A percentile compares a stretch with the other conserved stretches of the same genome.
Evolutionary conservation across 768 basidiomycete species (phyloP).

Genomic region (Ephemerocybe angulata): DNA sequence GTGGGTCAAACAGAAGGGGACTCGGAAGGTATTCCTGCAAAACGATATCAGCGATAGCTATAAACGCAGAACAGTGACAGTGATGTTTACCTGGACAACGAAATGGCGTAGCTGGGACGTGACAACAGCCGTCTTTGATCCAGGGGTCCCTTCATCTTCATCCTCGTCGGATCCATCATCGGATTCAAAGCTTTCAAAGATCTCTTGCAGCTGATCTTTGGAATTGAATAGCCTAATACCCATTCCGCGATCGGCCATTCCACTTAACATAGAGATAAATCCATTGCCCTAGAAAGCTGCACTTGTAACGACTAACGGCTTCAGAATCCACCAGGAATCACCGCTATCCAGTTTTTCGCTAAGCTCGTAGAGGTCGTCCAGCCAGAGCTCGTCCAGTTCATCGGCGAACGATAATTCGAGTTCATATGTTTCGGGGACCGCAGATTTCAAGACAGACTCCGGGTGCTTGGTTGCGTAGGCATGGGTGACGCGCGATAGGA

Average conservation of each 20-base stretch:
- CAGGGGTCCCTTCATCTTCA: slow-evolving; percentile 27
- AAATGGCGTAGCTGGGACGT: slow-evolving; percentile 92
- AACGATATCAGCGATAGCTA: background rate
- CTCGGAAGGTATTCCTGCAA: slow-evolving; percentile 77
- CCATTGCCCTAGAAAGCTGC: slow-evolving; percentile 4
- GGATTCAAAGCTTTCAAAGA: slow-evolving; percentile 82
- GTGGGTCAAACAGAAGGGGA: slow-evolving; percentile 77
- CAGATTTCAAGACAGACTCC: slow-evolving; percentile 47
- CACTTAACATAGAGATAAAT: slow-evolving; percentile 32
- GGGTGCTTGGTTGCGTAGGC: slow-evolving; percentile 72
- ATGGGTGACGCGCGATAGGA: slow-evolving; percentile 70
- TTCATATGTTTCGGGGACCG: slow-evolving; percentile 75
- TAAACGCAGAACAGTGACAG: background rate
- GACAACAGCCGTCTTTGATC: slow-evolving; percentile 50
- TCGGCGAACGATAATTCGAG: slow-evolving; percentile 87
- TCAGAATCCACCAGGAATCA: slow-evolving; percentile 86
- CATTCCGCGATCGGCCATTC: slow-evolving; percentile 95
- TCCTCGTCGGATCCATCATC: slow-evolving; percentile 41
- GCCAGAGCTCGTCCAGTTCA: slow-evolving; percentile 90
- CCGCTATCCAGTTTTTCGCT: slow-evolving; percentile 52
- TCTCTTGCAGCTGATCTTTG: slow-evolving; percentile 63
- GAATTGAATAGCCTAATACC: slow-evolving; percentile 89
- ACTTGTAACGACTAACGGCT: slow-evolving; percentile 52
- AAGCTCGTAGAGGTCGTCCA: slow-evolving; percentile 91
- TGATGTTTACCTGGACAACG: slow-evolving; percentile 89